Conservation (phyloP, 1,284 basidiomycete genomes). For the Trichosporon ovoides region DNA sequence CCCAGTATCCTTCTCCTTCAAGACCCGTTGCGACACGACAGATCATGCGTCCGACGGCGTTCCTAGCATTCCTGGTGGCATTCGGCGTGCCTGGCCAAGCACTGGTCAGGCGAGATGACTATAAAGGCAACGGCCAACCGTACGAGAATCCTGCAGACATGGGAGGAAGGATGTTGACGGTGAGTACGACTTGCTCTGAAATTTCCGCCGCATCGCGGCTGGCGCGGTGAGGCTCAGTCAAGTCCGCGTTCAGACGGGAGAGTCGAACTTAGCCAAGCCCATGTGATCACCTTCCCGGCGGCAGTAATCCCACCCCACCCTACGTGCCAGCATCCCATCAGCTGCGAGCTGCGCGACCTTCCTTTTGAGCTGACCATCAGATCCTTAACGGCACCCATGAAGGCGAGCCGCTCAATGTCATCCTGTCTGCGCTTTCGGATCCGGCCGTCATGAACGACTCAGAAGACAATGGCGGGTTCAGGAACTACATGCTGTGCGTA, state of each 20-base stretch:
- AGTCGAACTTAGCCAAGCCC: background rate
- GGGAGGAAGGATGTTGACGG: constrained; percentile 15
- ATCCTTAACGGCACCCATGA: constrained; percentile 62
- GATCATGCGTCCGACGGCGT: background rate
- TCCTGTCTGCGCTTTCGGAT: constrained; percentile 78
- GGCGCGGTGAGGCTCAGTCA: no score
- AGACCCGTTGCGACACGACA: background rate
- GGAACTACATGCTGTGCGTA: constrained; percentile 69
- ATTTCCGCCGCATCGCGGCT: background rate
- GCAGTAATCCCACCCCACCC: no score
- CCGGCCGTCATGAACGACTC: constrained; percentile 62
- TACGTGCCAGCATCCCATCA: no score
- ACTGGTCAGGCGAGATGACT: background rate
- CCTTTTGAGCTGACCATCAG: constrained; percentile 44
- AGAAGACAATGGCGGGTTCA: constrained; percentile 63
- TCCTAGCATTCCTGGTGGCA: background rate
- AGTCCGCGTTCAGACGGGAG: background rate
- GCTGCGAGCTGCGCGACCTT: no score
- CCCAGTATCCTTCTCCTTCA: background rate
- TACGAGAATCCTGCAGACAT: constrained; percentile 8
- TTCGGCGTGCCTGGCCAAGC: constrained; percentile 1
- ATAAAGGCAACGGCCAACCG: background rate
- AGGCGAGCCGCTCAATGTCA: constrained; percentile 83
- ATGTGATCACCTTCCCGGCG: background rate
- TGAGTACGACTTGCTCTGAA: constrained; percentile 7